These are phyloP conservation scores for Aspergillus arachidicola DNA, from an alignment of 2,329 filamentous ascomycete genomes.

Conservation along the genomic window DNA sequence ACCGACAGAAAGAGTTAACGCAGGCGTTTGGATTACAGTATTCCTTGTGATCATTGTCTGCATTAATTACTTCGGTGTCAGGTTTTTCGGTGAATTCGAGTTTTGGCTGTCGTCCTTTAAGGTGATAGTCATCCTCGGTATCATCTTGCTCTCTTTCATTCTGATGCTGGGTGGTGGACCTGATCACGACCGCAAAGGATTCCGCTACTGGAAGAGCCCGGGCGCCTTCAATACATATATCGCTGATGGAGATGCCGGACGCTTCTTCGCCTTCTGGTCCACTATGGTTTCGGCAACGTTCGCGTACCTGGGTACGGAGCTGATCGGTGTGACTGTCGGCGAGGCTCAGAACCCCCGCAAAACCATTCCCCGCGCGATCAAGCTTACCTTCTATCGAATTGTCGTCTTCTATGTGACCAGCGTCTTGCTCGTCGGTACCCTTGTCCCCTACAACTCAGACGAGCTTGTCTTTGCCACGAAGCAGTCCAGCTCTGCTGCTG, in stretches of 20 bases:
- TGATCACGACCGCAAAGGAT: conserved; percentile 63
- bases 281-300: conserved; percentile 77
- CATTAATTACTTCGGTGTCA: conserved; percentile 73
- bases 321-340: conserved; percentile 76
- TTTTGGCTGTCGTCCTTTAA: conserved; percentile 66
- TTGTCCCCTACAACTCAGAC: conserved; percentile 70
- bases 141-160: conserved; percentile 67
- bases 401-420: conserved; percentile 76
- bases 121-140: conserved; percentile 65
- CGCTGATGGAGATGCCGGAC: conserved; percentile 48
- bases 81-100: conserved; percentile 70
- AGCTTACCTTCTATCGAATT: conserved; percentile 80
- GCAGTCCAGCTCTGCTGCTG: conserved; percentile 56
- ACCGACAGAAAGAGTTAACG: conserved; percentile 65
- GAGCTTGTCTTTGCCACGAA: conserved; percentile 57
- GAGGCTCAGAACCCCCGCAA: conserved; percentile 78
- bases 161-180: conserved; percentile 68
- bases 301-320: conserved; percentile 75
- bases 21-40: conserved; percentile 77
- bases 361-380: conserved; percentile 76
- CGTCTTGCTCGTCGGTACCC: conserved; percentile 74
- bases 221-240: conserved; percentile 60
- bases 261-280: conserved; percentile 68
- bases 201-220: conserved; percentile 67
- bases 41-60: conserved; percentile 64